Evolutionary conservation across 73 alveolate genomes (phyloP).

Genomic region (Symbiodinium pilosum): DNA sequence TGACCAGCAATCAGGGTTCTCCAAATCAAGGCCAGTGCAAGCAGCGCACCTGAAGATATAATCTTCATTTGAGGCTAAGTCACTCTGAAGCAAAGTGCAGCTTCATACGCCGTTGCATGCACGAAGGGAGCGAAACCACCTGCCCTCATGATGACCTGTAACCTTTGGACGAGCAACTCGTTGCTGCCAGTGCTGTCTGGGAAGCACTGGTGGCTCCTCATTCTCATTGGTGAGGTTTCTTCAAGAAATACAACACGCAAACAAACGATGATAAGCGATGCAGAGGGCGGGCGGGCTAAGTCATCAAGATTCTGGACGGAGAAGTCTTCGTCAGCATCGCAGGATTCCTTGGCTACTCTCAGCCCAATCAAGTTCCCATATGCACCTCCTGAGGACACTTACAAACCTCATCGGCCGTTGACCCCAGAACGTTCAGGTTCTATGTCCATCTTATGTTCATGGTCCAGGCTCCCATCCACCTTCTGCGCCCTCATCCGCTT

Average conservation of each 20-base stretch:
- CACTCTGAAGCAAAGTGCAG: neutral
- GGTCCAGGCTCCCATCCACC: conserved; percentile 9
- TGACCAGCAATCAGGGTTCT: neutral
- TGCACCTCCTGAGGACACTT: neutral
- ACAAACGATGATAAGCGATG: neutral
- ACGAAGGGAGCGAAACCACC: too few relatives aligned
- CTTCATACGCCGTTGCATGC: neutral
- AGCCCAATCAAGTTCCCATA: neutral
- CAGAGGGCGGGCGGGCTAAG: too few relatives aligned
- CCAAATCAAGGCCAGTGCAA: neutral
- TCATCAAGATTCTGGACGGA: neutral
- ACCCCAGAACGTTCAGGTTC: too few relatives aligned
- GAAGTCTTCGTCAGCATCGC: neutral
- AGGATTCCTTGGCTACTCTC: neutral
- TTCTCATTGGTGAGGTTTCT: neutral
- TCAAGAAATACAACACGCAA: neutral
- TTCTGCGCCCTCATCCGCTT: neutral
- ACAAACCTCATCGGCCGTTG: neutral
- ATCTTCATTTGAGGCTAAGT: neutral
- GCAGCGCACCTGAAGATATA: neutral
- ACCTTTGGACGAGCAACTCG: neutral
- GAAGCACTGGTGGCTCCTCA: neutral
- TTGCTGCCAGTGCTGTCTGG: neutral
- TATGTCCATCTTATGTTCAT: too few relatives aligned
- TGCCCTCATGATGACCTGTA: neutral